These are phyloP conservation scores for Arbutus unedo DNA, from an alignment of 148 eudicot species.

Conservation along the genomic window DNA sequence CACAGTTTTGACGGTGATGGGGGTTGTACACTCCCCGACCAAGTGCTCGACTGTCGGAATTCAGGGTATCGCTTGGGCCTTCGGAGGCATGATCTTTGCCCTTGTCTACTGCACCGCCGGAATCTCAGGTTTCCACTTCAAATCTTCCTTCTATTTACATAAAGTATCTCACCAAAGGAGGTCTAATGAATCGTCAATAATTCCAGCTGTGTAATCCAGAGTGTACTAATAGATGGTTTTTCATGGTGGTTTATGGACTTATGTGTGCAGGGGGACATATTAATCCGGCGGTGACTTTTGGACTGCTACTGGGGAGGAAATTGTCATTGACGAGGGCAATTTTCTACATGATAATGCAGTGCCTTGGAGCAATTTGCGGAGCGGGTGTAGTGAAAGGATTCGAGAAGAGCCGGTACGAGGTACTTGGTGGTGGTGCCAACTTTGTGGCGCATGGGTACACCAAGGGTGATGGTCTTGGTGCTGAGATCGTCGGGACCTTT, in stretches of 20 bases:
- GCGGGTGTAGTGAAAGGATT: conserved; percentile 27
- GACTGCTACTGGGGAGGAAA: conserved; percentile 24
- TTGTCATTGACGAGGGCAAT: conserved; percentile 22
- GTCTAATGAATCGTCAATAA: no score
- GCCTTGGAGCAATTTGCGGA: conserved; percentile 21
- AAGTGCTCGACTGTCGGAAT: conserved; percentile 52
- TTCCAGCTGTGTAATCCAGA: no score
- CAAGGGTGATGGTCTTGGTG: conserved; percentile 24
- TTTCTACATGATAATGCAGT: conserved; percentile 30
- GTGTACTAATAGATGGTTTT: no score
- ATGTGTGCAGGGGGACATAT: conserved; percentile 15
- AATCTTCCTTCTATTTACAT: neutral
- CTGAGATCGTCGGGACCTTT: conserved; percentile 22
- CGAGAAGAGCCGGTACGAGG: neutral
- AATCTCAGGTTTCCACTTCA: conserved; percentile 36
- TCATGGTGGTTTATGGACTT: no score
- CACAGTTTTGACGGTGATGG: conserved; percentile 49
- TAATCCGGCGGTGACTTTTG: conserved; percentile 23
- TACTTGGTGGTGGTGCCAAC: conserved; percentile 24
- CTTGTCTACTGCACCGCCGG: conserved; percentile 65
- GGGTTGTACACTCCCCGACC: conserved; percentile 30
- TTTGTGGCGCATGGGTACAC: conserved; percentile 16
- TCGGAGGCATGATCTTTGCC: conserved; percentile 64
- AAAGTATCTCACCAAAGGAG: no score
- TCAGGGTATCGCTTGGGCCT: conserved; percentile 64